Base-by-base conservation (phyloP, 371 early-diverging fungal genomes). In the Coemansia sp. region DNA sequence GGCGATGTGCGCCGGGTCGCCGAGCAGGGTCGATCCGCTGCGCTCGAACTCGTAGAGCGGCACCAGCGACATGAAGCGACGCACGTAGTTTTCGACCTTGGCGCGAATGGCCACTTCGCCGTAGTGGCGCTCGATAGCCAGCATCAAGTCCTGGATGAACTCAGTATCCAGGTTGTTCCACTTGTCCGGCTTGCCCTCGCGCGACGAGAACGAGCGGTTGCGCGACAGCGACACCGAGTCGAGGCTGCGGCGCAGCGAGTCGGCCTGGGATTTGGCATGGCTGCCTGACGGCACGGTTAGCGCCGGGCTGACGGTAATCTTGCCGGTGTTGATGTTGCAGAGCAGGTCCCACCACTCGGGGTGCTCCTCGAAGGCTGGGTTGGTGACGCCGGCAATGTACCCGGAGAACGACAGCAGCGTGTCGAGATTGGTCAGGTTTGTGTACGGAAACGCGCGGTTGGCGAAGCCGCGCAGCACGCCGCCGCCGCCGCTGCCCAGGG, bases 301-400 rank as follows among this genome's bases (percentile, higher is more conserved):
- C 36, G 89, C 83, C 48, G 90, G 89, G 70, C 92, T 92, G 55
- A 97, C 89, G 7, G 88, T 90, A 57, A 97, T 93, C 65, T 89
- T 90, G 31, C 94, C 94, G 1, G 94, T 93, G 55, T 88, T 88
- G 58, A 97, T 89, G 67, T 96, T 92, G 77, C 91, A 94, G 14
- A 94, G 80, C 3, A 97, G 87, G 77, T 97, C 98, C 96, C 96
- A 97, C 95, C 96, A 94, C 50, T 86, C 82, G 10, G 90, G 85
- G 53, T 94, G 90, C 64, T 93, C 93, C 66, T 94, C 94, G 76
- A 95, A 94, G 0, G 92, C 85, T 16, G 94, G 94, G 79, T 97
- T 96, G 0, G 96, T 93, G 4, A 95, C 95, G 18, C 98, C 98
- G 3, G 98, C 98, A 78, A 97, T 94, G 71, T 90, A 96, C 1